Conservation (phyloP, 768 basidiomycete species). For the Tylopilus subfusipes region DNA sequence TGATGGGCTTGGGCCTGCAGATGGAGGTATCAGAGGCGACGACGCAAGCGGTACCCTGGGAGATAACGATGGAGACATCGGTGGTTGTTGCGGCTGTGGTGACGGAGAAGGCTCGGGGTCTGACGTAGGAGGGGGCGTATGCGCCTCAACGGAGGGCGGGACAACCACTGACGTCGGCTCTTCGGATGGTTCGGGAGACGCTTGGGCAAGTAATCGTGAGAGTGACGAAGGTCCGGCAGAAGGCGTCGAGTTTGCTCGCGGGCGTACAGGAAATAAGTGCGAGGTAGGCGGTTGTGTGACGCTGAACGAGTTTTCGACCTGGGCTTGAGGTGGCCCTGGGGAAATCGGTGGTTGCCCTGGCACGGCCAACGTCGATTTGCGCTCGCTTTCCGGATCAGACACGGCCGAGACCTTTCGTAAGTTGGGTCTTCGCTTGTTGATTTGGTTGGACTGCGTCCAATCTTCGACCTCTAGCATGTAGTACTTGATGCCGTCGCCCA, state of each 20-base stretch:
- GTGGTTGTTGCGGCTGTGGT: constrained; percentile 36
- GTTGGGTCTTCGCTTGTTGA: constrained; percentile 56
- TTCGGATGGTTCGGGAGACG: constrained; percentile 42
- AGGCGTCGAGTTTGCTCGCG: constrained; percentile 65
- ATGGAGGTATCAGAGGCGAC: constrained; percentile 16
- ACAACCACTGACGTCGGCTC: constrained; percentile 22
- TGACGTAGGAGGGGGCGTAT: constrained; percentile 25
- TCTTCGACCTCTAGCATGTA: constrained; percentile 93
- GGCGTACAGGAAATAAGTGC: constrained; percentile 60
- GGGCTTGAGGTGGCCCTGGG: constrained; percentile 61
- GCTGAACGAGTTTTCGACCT: constrained; percentile 71
- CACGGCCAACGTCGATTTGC: constrained; percentile 19
- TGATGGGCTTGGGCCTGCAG: constrained; percentile 35
- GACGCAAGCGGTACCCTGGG: constrained; percentile 1
- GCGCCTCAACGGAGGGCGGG: constrained; percentile 29
- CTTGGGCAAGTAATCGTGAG: constrained; percentile 76
- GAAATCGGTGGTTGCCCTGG: constrained; percentile 32
- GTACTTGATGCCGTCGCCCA: constrained; percentile 87
- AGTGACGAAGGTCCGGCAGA: constrained; percentile 74
- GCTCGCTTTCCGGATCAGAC: constrained; percentile 40
- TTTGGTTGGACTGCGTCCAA: constrained; percentile 73
- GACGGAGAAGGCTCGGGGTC: constrained; percentile 15
- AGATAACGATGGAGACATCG: constrained; percentile 14
- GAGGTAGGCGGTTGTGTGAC: constrained; percentile 64
- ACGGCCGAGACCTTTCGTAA: constrained; percentile 46